These are phyloP conservation scores for Larix sibirica DNA, from an alignment of 83 land plant genomes.

Conservation along the genomic window DNA sequence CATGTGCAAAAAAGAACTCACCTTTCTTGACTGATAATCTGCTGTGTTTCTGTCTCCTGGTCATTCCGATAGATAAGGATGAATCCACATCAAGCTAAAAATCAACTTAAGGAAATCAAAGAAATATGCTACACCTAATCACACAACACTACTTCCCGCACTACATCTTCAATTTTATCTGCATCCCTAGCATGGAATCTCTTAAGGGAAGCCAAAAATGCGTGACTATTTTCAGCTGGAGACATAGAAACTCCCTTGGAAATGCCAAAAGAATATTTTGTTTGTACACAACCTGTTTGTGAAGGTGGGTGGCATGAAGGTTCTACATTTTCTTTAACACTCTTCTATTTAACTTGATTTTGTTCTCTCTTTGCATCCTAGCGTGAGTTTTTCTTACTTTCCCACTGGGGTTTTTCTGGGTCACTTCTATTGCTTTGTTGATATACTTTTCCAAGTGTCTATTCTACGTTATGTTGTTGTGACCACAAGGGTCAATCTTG, in stretches of 20 bases:
- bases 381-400: conserved; percentile 1
- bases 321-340: neutral
- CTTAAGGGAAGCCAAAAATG: neutral
- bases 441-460: neutral
- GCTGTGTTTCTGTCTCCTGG: conserved; percentile 58
- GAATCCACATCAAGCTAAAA: neutral
- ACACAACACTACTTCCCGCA: conserved; percentile 53
- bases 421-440: neutral
- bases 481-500: neutral
- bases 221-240: neutral
- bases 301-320: neutral
- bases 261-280: neutral
- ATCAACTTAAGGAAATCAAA: neutral
- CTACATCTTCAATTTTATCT: conserved; percentile 57
- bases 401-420: neutral
- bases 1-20: conserved; percentile 5
- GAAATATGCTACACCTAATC: conserved; percentile 50
- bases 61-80: conserved; percentile 1
- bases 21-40: conserved; percentile 61
- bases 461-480: neutral
- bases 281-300: neutral
- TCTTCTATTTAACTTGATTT: neutral
- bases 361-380: neutral
- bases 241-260: neutral
- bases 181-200: neutral